Evolutionary conservation across 495 filamentous ascomycete genomes (phyloP).

Genomic region (Tuber brumale): DNA sequence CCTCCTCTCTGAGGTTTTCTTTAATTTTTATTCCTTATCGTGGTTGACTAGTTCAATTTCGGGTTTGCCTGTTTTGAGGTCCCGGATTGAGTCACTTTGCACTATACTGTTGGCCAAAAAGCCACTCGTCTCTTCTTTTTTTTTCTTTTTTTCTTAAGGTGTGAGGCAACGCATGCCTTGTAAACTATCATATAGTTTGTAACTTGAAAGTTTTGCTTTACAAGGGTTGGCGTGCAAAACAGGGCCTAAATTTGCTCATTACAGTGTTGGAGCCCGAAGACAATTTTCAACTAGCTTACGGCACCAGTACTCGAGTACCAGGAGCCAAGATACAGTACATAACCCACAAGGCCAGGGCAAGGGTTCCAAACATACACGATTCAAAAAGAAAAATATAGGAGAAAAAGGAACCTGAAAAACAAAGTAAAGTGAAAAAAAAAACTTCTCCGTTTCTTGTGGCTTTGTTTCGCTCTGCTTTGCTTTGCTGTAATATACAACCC

Average conservation of each 20-base stretch:
- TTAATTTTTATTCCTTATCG: no score
- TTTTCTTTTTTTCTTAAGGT: no score
- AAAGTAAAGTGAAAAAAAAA: background rate
- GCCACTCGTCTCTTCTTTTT: no score
- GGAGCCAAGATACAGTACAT: background rate
- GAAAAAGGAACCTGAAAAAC: background rate
- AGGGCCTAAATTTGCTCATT: background rate
- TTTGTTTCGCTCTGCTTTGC: background rate
- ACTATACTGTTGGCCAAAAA: no score
- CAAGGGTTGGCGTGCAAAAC: no score
- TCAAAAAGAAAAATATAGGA: background rate
- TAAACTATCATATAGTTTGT: no score
- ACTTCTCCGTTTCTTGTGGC: background rate
- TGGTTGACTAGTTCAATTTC: no score
- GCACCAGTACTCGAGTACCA: background rate
- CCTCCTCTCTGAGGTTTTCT: no score
- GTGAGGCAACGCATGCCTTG: no score
- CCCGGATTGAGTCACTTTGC: no score
- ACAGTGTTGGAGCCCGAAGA: background rate
- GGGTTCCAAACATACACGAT: background rate
- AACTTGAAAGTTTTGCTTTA: background rate
- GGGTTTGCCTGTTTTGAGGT: no score
- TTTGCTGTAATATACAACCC: constrained; percentile 1
- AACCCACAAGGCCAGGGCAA: no score
- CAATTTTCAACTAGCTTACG: background rate